These are phyloP conservation scores for Phytophthora europaea DNA, from an alignment of 352 stramenopile genomes.

Conservation along the genomic window DNA sequence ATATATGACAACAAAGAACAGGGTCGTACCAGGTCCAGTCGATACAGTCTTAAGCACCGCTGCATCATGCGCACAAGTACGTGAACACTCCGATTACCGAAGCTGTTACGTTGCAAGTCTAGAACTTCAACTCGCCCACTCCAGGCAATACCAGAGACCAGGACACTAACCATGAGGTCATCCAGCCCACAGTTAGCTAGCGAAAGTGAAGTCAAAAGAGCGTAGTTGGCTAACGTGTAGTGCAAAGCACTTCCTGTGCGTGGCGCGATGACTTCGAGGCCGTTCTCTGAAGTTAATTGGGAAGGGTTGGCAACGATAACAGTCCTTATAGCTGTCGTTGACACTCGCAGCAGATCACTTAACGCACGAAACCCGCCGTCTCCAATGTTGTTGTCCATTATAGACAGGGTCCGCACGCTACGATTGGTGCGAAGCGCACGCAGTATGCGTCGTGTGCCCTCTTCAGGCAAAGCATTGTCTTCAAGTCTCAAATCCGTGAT, in stretches of 20 bases:
- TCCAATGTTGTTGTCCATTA: conserved; percentile 50
- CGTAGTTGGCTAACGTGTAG: conserved; percentile 49
- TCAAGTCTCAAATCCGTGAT: conserved; percentile 43
- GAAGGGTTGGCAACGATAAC: conserved; percentile 44
- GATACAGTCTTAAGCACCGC: conserved; percentile 39
- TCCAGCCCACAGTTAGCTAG: conserved; percentile 51
- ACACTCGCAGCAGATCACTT: conserved; percentile 37
- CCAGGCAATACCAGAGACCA: conserved; percentile 57
- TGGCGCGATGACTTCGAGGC: conserved; percentile 27
- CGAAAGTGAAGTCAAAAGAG: conserved; percentile 34
- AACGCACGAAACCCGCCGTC: conserved; percentile 48
- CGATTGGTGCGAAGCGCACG: conserved; percentile 34
- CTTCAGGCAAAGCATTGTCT: conserved; percentile 52
- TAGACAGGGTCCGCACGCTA: conserved; percentile 31
- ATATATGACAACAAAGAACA: not conserved
- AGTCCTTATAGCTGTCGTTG: conserved; percentile 23
- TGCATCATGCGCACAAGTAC: conserved; percentile 46
- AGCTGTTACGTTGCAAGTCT: conserved; percentile 47
- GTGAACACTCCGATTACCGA: conserved; percentile 40
- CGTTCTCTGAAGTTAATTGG: conserved; percentile 33
- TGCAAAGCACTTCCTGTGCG: conserved; percentile 41
- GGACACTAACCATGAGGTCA: conserved; percentile 45
- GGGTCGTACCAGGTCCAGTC: conserved; percentile 51
- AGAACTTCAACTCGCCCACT: conserved; percentile 43
- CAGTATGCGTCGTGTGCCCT: conserved; percentile 44